Evolutionary conservation across 257 asterid genomes (phyloP), one percentile per base, ranked within the genome.

Genomic region (Ilex asprella): DNA sequence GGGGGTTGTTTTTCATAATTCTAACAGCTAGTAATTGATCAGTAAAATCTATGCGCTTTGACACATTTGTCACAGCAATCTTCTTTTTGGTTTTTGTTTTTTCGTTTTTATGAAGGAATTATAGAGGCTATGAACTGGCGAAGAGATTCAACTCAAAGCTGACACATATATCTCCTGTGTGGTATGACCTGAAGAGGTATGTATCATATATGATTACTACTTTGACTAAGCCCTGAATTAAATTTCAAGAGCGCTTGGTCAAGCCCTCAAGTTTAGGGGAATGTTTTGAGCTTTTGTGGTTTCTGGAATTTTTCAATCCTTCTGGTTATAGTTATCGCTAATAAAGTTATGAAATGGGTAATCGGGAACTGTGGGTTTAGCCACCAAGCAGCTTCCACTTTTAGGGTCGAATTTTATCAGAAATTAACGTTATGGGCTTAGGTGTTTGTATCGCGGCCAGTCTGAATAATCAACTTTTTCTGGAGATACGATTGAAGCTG

Each of bases 101-200:
- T 35, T 35, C 8, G 41, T 35, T 8, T 35, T 15, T 53, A 49
- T 74, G 77, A 84, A 91, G 98, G 99, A 89, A 89, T 76, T 76
- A 95, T 30, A 89, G 81, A 78, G 99, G 99, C 29, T 89, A 84
- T 79, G 91, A 83, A 39, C 65, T 83, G 82, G 96, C 95, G 68
- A 89, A 85, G 86, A 89, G 81, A 80, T 89, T 83, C 62, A 68
- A 68, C 62, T 67, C 85, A 65, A 92, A 92, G 87, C 77, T 86
- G 16, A 89, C 95, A 46, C 99, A 92, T 79, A 64, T 92, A 49
- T 89, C 96, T 12, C 97, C 97, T 6, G 99, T 92, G 69, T 92
- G 99, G 99, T 92, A 92, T 75, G 89, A 92, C 55, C 85, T 92
- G 32, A 86, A 79, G 73, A 86, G 96, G 98, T 92, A 77, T 9